Evolutionary conservation across 768 basidiomycete species (phyloP), one percentile per base, ranked within the genome.

Genomic region (Plicaturopsis crispa): DNA sequence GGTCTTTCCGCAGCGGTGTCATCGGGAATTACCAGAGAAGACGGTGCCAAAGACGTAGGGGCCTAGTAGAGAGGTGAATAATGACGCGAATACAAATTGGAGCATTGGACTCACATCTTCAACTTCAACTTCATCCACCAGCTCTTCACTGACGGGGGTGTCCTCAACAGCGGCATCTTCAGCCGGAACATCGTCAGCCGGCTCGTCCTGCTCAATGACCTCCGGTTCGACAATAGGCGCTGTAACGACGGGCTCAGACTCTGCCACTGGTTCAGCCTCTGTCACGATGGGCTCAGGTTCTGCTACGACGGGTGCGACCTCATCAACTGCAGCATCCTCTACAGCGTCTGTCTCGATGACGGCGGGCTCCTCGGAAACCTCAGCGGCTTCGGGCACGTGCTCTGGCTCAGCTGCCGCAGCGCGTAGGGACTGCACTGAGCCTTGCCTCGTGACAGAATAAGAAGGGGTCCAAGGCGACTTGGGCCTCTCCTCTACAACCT

Each of bases 1-100:
- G 70, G 69, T 22, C 65, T 55, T 35, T 70, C 70, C 11, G 61
- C 36, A 16, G 59, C 54, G 4, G 38, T 21, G 16, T 36, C 35
- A 45, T 37, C 41, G 17, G 22, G 17, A 31, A 31, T 4, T 14
- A 5, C 23, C 24, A 18, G 18, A 14, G 17, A 14, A 18, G 8
- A 6, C 17, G 35, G 35, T 8, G 21, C 40, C 24, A 23, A 13
- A 23, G 28, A 14, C 3, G 26, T n/a, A n/a, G n/a, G n/a, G n/a
- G n/a, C n/a, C n/a, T n/a, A n/a, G n/a, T n/a, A n/a, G n/a, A n/a
- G n/a, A n/a, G n/a, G n/a, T n/a, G n/a, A n/a, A n/a, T n/a, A n/a
- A n/a, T n/a, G n/a, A n/a, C n/a, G n/a, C n/a, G n/a, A n/a, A n/a
- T n/a, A n/a, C n/a, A n/a, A n/a, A n/a, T n/a, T n/a, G n/a, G n/a